Conservation (phyloP, 352 stramenopile genomes). For the Globisporangium carolinianum region DNA sequence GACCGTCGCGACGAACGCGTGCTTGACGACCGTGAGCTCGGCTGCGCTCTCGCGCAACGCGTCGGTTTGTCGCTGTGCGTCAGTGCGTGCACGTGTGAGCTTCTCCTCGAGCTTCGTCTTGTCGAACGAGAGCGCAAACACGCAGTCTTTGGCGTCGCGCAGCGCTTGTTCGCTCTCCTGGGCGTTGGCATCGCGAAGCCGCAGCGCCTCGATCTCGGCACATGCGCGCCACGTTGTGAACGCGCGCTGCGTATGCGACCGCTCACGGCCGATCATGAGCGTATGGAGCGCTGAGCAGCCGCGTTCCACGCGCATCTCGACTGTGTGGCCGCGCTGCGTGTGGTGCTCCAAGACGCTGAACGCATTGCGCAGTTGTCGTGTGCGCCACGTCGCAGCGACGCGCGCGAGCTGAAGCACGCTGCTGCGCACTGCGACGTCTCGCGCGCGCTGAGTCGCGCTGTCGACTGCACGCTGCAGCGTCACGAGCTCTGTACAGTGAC, state of each 20-base stretch:
- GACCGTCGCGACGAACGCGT: constrained; percentile 46
- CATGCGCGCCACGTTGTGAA: constrained; percentile 19
- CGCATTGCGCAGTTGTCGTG: neutral
- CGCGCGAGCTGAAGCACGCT: neutral
- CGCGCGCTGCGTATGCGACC: constrained; percentile 13
- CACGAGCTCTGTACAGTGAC: constrained; percentile 1
- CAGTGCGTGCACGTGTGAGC: constrained; percentile 23
- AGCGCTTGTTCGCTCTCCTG: constrained; percentile 27
- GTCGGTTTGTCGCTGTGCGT: constrained; percentile 24
- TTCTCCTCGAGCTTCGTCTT: constrained; percentile 63
- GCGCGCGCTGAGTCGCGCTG: neutral
- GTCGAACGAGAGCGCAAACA: constrained; percentile 57
- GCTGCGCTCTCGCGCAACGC: constrained; percentile 39
- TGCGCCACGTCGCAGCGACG: constrained; percentile 1
- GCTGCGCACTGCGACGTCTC: constrained; percentile 2
- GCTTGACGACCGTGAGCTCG: constrained; percentile 66
- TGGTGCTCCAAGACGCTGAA: constrained; percentile 1
- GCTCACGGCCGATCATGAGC: constrained; percentile 15
- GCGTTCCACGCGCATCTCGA: constrained; percentile 2
- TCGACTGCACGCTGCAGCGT: neutral
- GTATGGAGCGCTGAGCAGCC: constrained; percentile 18
- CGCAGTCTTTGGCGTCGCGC: constrained; percentile 58
- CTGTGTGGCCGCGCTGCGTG: neutral
- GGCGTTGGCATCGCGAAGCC: constrained; percentile 15
- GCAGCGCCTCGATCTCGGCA: constrained; percentile 19